phyloP scores from a whole-genome alignment of 768 basidiomycete genomes.

The Leccinum rimulosum region DNA sequence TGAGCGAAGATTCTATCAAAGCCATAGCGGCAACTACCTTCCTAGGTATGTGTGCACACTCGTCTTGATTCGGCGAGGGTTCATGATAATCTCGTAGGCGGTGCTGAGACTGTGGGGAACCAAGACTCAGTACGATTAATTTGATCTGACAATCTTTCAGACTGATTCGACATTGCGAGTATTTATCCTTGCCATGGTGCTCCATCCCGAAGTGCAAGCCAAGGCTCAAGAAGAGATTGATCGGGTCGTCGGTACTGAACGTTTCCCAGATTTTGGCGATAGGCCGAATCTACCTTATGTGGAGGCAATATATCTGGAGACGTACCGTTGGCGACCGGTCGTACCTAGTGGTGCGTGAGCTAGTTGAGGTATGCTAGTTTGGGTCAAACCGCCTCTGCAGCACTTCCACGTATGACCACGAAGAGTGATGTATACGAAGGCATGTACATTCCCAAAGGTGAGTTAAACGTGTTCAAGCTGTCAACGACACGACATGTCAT shows the following conservation, averaged over 20 bases:
- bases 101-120: constrained; percentile 26
- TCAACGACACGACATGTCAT: background rate
- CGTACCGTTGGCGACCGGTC: constrained; percentile 30
- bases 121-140: background rate
- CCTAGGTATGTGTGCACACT: constrained; percentile 15
- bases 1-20: constrained; percentile 16
- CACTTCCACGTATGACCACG: constrained; percentile 21
- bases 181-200: constrained; percentile 35
- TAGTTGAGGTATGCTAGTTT: background rate
- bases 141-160: constrained; percentile 9
- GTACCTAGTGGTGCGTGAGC: constrained; percentile 26
- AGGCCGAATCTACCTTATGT: constrained; percentile 29
- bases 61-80: background rate
- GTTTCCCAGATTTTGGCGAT: constrained; percentile 31
- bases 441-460: constrained; percentile 31
- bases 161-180: constrained; percentile 11
- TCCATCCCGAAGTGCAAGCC: constrained; percentile 30
- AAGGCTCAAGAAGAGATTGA: constrained; percentile 34
- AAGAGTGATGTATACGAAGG: constrained; percentile 26
- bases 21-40: constrained; percentile 23
- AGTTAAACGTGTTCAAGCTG: background rate
- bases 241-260: constrained; percentile 27
- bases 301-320: constrained; percentile 32
- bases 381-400: constrained; percentile 6
- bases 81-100: constrained; percentile 15